These are phyloP conservation scores for Cymodocea nodosa DNA, from an alignment of 116 monocot genomes.

Conservation along the genomic window DNA sequence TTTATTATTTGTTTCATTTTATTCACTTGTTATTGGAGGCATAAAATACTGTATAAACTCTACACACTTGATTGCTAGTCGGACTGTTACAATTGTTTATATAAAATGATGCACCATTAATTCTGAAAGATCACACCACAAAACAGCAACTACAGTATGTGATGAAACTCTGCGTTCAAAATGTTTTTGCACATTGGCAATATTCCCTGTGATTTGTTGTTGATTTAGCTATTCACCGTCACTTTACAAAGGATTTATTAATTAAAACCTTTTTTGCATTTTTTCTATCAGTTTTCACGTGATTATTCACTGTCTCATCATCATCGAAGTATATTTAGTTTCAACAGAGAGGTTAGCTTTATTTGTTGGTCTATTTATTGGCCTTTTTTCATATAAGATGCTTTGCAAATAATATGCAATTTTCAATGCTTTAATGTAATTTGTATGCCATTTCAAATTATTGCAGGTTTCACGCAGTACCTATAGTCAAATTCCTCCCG, in stretches of 20 bases:
- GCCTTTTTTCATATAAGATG: neutral
- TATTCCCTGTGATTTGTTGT: too few relatives aligned
- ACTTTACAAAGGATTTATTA: neutral
- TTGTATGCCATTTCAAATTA: neutral
- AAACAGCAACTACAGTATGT: too few relatives aligned
- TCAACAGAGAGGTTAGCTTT: slow-evolving; percentile 28
- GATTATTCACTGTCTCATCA: neutral
- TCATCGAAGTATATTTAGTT: slow-evolving; percentile 22
- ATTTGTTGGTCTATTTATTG: slow-evolving; percentile 6
- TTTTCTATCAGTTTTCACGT: slow-evolving; percentile 2
- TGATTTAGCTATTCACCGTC: neutral
- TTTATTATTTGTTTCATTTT: too few relatives aligned
- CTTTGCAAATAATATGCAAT: neutral
- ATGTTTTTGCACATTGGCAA: too few relatives aligned
- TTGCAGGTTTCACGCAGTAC: slow-evolving; percentile 22
- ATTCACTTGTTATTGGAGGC: too few relatives aligned
- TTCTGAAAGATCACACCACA: neutral
- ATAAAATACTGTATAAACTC: too few relatives aligned
- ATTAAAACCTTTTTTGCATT: neutral
- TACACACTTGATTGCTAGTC: too few relatives aligned
- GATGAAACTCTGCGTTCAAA: too few relatives aligned
- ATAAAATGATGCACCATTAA: neutral
- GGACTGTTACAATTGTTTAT: neutral
- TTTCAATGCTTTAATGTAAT: neutral
- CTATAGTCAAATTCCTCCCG: slow-evolving; percentile 17